Conservation (phyloP, 169 alveolate genomes). For the Sarcocystis neurona region DNA sequence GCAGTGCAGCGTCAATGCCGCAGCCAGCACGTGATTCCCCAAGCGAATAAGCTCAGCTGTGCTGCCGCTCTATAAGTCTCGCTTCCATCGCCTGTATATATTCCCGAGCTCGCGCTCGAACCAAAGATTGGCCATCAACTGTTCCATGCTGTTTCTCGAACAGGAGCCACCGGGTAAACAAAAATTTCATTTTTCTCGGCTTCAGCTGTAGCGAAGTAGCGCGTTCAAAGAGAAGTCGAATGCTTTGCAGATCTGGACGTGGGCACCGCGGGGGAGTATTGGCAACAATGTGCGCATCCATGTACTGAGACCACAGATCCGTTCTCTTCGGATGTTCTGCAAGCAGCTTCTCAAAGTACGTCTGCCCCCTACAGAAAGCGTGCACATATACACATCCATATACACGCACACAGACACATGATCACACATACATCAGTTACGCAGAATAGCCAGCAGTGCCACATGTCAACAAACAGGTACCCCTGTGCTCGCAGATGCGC, state of each 20-base stretch:
- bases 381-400: background rate
- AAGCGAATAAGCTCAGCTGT: too few species aligned
- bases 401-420: constrained; percentile 13
- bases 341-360: constrained; percentile 71
- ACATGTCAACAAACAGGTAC: background rate
- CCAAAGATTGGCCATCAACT: constrained; percentile 48
- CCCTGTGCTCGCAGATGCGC: background rate
- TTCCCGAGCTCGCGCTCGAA: constrained; percentile 68
- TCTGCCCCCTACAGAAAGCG: constrained; percentile 66
- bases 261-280: constrained; percentile 61
- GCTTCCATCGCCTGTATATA: constrained; percentile 56
- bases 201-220: constrained; percentile 60
- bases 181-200: constrained; percentile 74
- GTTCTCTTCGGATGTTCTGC: constrained; percentile 75
- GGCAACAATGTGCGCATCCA: constrained; percentile 73
- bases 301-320: constrained; percentile 77
- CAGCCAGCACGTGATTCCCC: too few species aligned
- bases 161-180: constrained; percentile 76
- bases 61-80: too few species aligned
- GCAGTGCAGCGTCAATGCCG: too few species aligned
- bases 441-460: background rate
- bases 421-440: background rate
- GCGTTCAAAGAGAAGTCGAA: constrained; percentile 67
- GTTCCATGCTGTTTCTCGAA: constrained; percentile 75
- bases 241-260: constrained; percentile 36